A percentile compares a stretch with the other conserved stretches of the same genome.
Conservation (phyloP, 331 rosid genomes). For the Malus hybrid region DNA sequence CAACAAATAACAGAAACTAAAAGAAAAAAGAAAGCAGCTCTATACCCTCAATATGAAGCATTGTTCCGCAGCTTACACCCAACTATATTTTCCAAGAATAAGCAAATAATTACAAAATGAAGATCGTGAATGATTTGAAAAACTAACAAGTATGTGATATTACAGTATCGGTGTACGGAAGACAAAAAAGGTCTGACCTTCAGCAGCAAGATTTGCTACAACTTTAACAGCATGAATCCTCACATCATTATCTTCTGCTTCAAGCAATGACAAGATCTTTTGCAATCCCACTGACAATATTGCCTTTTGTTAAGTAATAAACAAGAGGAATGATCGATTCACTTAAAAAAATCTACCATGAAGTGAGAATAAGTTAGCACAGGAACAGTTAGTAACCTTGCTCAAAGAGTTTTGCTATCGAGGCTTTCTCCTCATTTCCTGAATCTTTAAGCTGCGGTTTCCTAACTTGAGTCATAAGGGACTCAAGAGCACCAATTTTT, state of each 20-base stretch:
- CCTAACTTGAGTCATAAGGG: slow-evolving; percentile 61
- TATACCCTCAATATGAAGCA: not conserved
- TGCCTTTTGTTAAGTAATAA: not conserved
- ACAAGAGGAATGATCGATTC: not conserved
- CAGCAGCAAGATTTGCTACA: slow-evolving; percentile 99
- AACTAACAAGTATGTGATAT: not conserved
- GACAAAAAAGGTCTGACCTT: slow-evolving; percentile 46
- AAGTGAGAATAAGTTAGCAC: not conserved
- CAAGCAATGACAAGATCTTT: slow-evolving; percentile 93
- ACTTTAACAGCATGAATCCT: slow-evolving; percentile 97
- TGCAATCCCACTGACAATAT: slow-evolving; percentile 84
- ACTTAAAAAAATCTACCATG: not conserved
- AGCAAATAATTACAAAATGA: not conserved
- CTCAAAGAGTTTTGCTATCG: slow-evolving; percentile 94
- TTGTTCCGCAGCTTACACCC: not conserved
- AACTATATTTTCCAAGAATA: not conserved
- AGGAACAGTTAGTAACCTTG: slow-evolving; percentile 57
- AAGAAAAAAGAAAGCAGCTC: not conserved
- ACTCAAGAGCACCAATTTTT: slow-evolving; percentile 48
- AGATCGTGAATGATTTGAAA: not conserved
- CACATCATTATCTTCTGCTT: slow-evolving; percentile 92
- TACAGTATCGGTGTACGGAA: not conserved
- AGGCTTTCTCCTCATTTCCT: slow-evolving; percentile 78
- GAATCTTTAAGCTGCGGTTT: slow-evolving; percentile 52
- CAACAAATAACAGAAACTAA: not conserved